These are phyloP conservation scores for Suillus subalutaceus DNA, from an alignment of 768 basidiomycete genomes.

Conservation along the genomic window DNA sequence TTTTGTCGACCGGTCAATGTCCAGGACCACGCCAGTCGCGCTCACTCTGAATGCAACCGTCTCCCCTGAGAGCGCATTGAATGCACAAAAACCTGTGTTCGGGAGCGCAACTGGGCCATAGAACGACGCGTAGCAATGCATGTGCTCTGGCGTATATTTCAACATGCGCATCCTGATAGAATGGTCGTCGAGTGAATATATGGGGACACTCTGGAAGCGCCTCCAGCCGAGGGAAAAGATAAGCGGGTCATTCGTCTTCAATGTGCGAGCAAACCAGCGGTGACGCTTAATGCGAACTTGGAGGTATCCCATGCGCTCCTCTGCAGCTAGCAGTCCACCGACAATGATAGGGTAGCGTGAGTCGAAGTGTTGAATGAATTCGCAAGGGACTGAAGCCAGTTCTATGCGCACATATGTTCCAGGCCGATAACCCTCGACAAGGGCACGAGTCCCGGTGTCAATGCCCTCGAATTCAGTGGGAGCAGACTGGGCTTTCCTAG, in stretches of 20 bases:
- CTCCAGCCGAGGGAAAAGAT: slow-evolving; percentile 98
- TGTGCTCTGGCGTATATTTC: slow-evolving; percentile 99
- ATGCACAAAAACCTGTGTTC: slow-evolving; percentile 97
- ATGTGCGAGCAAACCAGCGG: slow-evolving; percentile 86
- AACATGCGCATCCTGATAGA: slow-evolving; percentile 98
- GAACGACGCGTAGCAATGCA: slow-evolving; percentile 99
- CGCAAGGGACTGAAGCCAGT: slow-evolving; percentile 80
- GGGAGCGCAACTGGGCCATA: slow-evolving; percentile 92
- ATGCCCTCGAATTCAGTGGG: slow-evolving; percentile 78
- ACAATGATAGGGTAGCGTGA: slow-evolving; percentile 89
- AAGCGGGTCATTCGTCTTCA: slow-evolving; percentile 97
- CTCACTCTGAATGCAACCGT: slow-evolving; percentile 82
- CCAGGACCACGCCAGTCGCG: slow-evolving; percentile 93
- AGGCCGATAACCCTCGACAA: slow-evolving; percentile 89
- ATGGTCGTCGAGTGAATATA: slow-evolving; percentile 97
- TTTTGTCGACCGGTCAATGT: slow-evolving; percentile 88
- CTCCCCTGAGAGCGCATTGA: slow-evolving; percentile 78
- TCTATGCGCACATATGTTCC: slow-evolving; percentile 95
- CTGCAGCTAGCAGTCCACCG: slow-evolving; percentile 86
- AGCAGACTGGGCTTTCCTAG: slow-evolving; percentile 17
- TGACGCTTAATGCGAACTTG: slow-evolving; percentile 97
- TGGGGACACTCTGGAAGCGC: slow-evolving; percentile 91
- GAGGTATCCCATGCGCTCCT: slow-evolving; percentile 91
- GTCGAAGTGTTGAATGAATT: slow-evolving; percentile 93
- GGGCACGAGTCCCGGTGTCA: slow-evolving; percentile 73